Evolutionary conservation across 768 basidiomycete species (phyloP), one percentile per base, ranked within the genome.

Genomic region (Daedaleopsis nitida): DNA sequence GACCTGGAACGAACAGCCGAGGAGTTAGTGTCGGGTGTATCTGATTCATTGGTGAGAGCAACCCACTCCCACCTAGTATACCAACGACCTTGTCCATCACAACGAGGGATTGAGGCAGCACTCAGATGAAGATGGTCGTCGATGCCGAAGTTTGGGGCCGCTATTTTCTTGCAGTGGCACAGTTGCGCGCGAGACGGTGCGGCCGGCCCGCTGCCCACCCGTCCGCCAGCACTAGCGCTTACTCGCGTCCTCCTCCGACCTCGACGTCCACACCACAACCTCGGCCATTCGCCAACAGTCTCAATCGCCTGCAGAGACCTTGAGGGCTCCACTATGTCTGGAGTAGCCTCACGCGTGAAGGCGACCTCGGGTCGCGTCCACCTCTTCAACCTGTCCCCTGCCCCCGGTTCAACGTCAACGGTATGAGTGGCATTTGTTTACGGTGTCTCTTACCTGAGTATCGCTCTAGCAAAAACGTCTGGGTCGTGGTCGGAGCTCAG

Each of bases 401-500:
- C 88, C 5, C 79, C 73, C 8, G 84, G 87, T 19, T 89, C 92
- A 9, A 81, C 86, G 57, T 86, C 90, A 57, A 83, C 83, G 64
- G 92, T 89, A 62, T 50, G 35, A 62, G 66, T 66, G 55, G 52
- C 52, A 27, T 44, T 54, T 32, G 8, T 39, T n/a, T 17, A 12
- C 49, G 16, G 23, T 55, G 19, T 24, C 1, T 34, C n/a, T n/a
- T 52, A 17, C 10, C 44, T 48, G 54, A 51, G 38, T 27, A 32
- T 32, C 27, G 10, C 54, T 48, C 47, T 67, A 96, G 94, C 88
- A 89, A 89, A 94, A 94, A 87, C 92, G 96, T 72, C 83, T 95
- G 27, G 96, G 97, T 70, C 82, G 96, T 70, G 96, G 96, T 70
- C 91, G 93, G 77, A 92, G 92, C 34, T 94, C 94, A 2, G 90